Percentiles rank a stretch among this genome's conserved stretches.
These are phyloP conservation scores for Clonostachys byssicola DNA, from an alignment of 2,329 filamentous ascomycete species.

Conservation along the genomic window DNA sequence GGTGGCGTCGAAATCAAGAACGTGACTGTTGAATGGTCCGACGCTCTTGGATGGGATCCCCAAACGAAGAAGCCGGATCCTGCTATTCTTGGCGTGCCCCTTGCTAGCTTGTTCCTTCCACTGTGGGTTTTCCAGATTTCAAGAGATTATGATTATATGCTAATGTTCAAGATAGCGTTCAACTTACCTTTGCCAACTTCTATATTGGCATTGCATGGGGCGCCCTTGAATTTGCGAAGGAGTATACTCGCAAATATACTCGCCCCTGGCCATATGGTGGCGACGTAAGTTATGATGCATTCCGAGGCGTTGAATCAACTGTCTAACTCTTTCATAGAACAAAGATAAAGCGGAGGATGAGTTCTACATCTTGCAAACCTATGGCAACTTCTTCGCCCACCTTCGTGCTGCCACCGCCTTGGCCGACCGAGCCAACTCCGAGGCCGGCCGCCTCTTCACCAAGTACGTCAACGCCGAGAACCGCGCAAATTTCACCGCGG, in stretches of 20 bases:
- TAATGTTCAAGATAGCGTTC: conserved; percentile 36
- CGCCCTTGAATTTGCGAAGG: conserved; percentile 47
- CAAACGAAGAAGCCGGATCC: conserved; percentile 43
- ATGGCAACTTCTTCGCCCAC: conserved; percentile 61
- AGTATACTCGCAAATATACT: conserved; percentile 53
- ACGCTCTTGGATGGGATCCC: conserved; percentile 58
- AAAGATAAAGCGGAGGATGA: conserved; percentile 57
- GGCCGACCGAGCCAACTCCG: conserved; percentile 48
- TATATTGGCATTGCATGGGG: conserved; percentile 61
- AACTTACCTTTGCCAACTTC: conserved; percentile 63
- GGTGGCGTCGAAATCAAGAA: conserved; percentile 57
- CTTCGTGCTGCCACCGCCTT: conserved; percentile 55
- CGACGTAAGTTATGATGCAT: conserved; percentile 33
- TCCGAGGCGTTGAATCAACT: too few species aligned
- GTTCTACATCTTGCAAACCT: conserved; percentile 61
- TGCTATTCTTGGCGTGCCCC: conserved; percentile 45
- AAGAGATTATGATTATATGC: too few species aligned
- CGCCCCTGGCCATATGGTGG: conserved; percentile 62
- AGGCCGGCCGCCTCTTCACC: conserved; percentile 40
- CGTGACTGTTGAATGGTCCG: conserved; percentile 50
- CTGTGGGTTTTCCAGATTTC: conserved; percentile 27
- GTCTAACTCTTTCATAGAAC: conserved; percentile 17
- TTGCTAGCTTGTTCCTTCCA: conserved; percentile 53
- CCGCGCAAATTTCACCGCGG: conserved; percentile 38
- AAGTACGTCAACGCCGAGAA: conserved; percentile 25